Evolutionary conservation across 805 yeast genomes (phyloP).

Genomic region (Ogataea salicorniae): DNA sequence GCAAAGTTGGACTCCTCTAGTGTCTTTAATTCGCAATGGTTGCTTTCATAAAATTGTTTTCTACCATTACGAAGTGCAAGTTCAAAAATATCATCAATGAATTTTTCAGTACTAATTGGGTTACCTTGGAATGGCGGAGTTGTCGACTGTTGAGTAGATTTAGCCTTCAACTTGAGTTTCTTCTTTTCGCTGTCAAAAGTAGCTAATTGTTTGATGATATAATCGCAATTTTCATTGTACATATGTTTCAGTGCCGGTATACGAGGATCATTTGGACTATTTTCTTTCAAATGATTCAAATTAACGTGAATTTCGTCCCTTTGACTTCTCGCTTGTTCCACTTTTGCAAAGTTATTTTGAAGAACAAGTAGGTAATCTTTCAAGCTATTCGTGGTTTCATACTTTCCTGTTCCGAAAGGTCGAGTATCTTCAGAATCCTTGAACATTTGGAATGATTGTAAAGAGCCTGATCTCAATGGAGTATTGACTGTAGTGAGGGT

Average conservation of each 20-base stretch:
- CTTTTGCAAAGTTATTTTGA: not conserved
- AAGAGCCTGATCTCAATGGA: too few relatives aligned
- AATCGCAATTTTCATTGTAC: not conserved
- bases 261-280: not conserved
- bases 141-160: too few relatives aligned
- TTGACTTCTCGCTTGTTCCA: not conserved
- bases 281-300: not conserved
- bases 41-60: too few relatives aligned
- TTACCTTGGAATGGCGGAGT: too few relatives aligned
- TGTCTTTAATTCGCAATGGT: too few relatives aligned
- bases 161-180: too few relatives aligned
- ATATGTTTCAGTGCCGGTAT: not conserved
- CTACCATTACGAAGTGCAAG: too few relatives aligned
- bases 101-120: too few relatives aligned
- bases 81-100: too few relatives aligned
- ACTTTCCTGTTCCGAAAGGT: not conserved
- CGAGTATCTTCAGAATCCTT: not conserved
- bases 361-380: not conserved
- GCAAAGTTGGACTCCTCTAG: too few relatives aligned
- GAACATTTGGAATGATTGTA: too few relatives aligned
- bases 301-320: not conserved
- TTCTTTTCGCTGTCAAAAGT: not conserved
- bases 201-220: not conserved
- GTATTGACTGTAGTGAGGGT: too few relatives aligned
- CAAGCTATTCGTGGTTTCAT: not conserved